Percentiles rank a stretch among this genome's conserved stretches.
Evolutionary conservation across 495 filamentous ascomycete genomes (phyloP).

Genomic region (Aspergillus saccharolyticus): DNA sequence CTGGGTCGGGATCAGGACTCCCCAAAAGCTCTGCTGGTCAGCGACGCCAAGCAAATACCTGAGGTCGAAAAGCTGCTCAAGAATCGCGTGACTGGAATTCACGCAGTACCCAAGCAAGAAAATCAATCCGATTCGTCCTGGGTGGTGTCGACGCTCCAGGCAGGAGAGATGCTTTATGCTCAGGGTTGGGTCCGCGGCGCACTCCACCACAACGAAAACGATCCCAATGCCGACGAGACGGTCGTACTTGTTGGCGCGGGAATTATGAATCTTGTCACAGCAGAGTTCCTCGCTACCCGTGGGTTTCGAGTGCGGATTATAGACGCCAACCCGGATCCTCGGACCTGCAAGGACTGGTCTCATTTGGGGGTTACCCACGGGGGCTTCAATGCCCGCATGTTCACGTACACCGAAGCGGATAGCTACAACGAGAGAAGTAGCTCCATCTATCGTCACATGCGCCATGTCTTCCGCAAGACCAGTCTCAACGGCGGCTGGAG

Average conservation of each 20-base stretch:
- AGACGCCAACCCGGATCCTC: slow-evolving; percentile 1
- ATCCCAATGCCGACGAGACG: neutral
- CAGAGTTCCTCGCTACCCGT: slow-evolving; percentile 5
- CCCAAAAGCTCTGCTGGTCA: too few species aligned
- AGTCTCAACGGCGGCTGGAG: too few species aligned
- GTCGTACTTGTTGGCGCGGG: slow-evolving; percentile 7
- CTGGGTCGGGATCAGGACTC: too few species aligned
- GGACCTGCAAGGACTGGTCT: neutral
- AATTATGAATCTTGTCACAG: slow-evolving; percentile 3
- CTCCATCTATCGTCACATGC: neutral
- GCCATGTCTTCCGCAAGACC: neutral
- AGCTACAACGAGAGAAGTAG: slow-evolving; percentile 6
- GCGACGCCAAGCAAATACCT: too few species aligned
- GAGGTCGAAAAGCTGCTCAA: too few species aligned
- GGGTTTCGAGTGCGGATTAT: neutral
- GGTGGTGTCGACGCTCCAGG: neutral
- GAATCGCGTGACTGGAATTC: too few species aligned
- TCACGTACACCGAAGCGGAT: slow-evolving; percentile 1
- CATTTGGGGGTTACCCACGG: neutral
- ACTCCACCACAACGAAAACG: neutral
- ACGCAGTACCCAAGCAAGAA: neutral
- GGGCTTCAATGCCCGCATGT: slow-evolving; percentile 3
- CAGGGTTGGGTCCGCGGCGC: neutral
- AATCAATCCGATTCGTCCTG: neutral
- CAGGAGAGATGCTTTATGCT: slow-evolving; percentile 3